phyloP scores from a whole-genome alignment of 1,139 yeast species.

The Sugiyamaella grinbergsii region DNA sequence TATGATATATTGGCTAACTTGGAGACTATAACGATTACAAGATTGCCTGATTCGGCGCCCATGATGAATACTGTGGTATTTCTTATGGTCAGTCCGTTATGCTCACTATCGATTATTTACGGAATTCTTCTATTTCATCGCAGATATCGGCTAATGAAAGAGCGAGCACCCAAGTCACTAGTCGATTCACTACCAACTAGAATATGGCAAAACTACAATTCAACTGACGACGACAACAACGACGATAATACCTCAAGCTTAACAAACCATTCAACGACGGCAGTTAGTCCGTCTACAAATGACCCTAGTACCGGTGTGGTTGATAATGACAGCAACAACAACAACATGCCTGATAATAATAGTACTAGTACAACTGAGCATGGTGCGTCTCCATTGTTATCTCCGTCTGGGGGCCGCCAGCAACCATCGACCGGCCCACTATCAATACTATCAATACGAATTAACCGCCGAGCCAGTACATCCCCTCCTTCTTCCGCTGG shows the following conservation, averaged over 20 bases:
- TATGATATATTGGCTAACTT: slow-evolving; percentile 37
- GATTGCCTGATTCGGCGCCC: slow-evolving; percentile 32
- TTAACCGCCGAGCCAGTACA: slow-evolving; percentile 2
- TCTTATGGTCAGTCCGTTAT: slow-evolving; percentile 46
- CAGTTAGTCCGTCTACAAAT: no score
- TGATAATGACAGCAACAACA: no score
- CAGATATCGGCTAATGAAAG: slow-evolving; percentile 40
- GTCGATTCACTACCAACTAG: slow-evolving; percentile 45
- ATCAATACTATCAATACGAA: background rate
- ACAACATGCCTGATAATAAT: slow-evolving; percentile 6
- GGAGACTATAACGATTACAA: slow-evolving; percentile 38
- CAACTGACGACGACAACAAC: slow-evolving; percentile 13
- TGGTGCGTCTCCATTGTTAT: background rate
- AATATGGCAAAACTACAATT: slow-evolving; percentile 35
- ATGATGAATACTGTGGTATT: slow-evolving; percentile 44
- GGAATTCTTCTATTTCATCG: slow-evolving; percentile 44
- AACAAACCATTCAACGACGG: no score
- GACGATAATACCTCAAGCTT: background rate
- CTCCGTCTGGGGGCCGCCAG: background rate
- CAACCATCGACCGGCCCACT: slow-evolving; percentile 5
- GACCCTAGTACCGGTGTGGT: no score
- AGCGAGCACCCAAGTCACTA: slow-evolving; percentile 43
- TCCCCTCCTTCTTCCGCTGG: slow-evolving; percentile 8
- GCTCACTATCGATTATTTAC: slow-evolving; percentile 45
- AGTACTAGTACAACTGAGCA: background rate